Evolutionary conservation across 2,329 filamentous ascomycete genomes (phyloP).

Genomic region (Sarocladium strictum): DNA sequence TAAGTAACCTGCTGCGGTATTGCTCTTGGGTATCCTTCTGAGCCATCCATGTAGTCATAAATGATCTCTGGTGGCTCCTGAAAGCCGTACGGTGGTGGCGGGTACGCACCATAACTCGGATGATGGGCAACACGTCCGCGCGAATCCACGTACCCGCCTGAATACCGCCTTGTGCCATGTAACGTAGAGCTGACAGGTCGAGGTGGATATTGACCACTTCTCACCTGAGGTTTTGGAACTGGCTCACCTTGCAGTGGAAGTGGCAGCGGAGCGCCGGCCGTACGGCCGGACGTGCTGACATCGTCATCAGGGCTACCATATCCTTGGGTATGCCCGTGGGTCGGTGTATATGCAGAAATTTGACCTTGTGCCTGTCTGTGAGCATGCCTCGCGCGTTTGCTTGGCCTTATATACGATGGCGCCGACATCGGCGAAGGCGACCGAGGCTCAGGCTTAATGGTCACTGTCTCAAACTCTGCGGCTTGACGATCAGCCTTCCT

Average conservation of each 20-base stretch:
- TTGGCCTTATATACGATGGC: constrained; percentile 46
- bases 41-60: constrained; percentile 22
- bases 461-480: constrained; percentile 42
- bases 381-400: constrained; percentile 49
- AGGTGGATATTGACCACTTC: not conserved
- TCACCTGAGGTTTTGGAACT: not conserved
- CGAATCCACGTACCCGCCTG: not conserved
- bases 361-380: constrained; percentile 26
- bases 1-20: not conserved
- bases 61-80: not conserved
- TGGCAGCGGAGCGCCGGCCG: not conserved
- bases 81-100: not conserved
- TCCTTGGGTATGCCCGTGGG: not conserved
- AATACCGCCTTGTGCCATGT: not conserved
- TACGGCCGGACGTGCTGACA: not conserved
- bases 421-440: constrained; percentile 55
- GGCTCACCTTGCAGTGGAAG: not conserved
- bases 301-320: not conserved
- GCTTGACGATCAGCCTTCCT: constrained; percentile 46
- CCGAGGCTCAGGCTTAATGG: constrained; percentile 59
- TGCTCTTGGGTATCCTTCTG: not conserved
- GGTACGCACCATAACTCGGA: not conserved
- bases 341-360: not conserved
- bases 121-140: not conserved
- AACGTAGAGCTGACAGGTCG: not conserved